Evolutionary conservation across 441 rosid species (phyloP), one percentile per base, ranked within the genome.

Genomic region (Adansonia madagascariensis): DNA sequence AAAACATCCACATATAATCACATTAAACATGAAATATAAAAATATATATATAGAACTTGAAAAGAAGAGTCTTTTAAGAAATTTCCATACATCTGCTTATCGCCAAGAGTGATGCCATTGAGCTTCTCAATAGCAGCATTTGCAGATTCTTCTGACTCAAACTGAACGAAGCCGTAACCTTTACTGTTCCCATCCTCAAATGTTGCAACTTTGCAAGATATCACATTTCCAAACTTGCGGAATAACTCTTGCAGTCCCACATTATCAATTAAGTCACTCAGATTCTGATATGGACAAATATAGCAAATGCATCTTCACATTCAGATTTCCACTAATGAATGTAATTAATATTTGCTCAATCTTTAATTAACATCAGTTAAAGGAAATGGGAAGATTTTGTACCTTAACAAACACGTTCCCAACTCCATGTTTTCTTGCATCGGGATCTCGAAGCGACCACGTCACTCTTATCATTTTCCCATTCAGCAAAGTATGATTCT

Each of bases 331-430:
- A 76, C 18, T 12, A 71, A 27, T 12, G n/a, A 27, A 61, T 14
- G 5, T 14, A 53, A 27, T 27, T n/a, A 53, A 53, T 53, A 15
- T 22, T 71, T 22, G 18, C 35, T 18, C 12, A 71, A 31, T 22
- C 69, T 27, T 35, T 22, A 52, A 35, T 24, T 17, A 52, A 6
- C 5, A 39, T 66, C 4, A 8, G 20, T 27, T 3, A 2, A 2
- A 31, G 39, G 8, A 31, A 22, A 46, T 61, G 14, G 8, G 3
- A 18, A 18, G 59, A 20, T 57, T 31, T 56, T 15, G n/a, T 49
- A 89, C 91, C 91, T 89, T 89, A 14, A 89, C 84, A 63, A 89
- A 89, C 47, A 89, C 80, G 77, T 89, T 88, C 27, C 89, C 91
- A 52, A 80, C 82, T 31, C 89, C 89, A 84, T 71, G 88, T 80